A percentile compares a stretch with the other conserved stretches of the same genome.
Evolutionary conservation across 2,329 filamentous ascomycete species (phyloP).

Genomic region (Diatrype stigma): DNA sequence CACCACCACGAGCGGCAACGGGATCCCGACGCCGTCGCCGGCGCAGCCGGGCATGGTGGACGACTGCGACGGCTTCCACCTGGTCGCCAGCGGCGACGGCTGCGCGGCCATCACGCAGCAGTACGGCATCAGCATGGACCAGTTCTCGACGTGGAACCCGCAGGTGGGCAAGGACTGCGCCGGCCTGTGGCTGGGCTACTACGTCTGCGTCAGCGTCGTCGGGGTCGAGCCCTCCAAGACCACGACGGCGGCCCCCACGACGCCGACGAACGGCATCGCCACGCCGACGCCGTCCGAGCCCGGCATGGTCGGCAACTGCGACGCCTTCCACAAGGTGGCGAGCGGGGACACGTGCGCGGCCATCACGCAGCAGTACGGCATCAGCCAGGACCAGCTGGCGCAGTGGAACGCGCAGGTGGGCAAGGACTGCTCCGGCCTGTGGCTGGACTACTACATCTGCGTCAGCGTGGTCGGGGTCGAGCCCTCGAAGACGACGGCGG

Average conservation of each 20-base stretch:
- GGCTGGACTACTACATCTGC: constrained; percentile 8
- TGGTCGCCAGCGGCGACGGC: too few species aligned
- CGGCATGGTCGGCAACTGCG: constrained; percentile 8
- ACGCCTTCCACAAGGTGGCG: constrained; percentile 10
- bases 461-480: constrained; percentile 1
- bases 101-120: too few species aligned
- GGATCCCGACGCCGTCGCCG: too few species aligned
- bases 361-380: constrained; percentile 6
- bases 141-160: too few species aligned
- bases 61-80: too few species aligned
- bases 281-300: constrained; percentile 2
- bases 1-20: neutral
- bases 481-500: too few species aligned
- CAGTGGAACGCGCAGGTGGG: constrained; percentile 11
- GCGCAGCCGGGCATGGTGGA: too few species aligned
- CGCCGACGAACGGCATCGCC: constrained; percentile 1
- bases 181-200: neutral
- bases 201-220: neutral
- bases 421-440: constrained; percentile 5
- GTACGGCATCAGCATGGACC: too few species aligned
- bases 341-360: constrained; percentile 9
- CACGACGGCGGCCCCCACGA: neutral
- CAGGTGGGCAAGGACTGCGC: neutral
- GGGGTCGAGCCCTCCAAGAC: neutral
- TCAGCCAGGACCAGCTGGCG: constrained; percentile 10